Base-by-base conservation (phyloP, 805 yeast species). In the Suhomyces vadensis region DNA sequence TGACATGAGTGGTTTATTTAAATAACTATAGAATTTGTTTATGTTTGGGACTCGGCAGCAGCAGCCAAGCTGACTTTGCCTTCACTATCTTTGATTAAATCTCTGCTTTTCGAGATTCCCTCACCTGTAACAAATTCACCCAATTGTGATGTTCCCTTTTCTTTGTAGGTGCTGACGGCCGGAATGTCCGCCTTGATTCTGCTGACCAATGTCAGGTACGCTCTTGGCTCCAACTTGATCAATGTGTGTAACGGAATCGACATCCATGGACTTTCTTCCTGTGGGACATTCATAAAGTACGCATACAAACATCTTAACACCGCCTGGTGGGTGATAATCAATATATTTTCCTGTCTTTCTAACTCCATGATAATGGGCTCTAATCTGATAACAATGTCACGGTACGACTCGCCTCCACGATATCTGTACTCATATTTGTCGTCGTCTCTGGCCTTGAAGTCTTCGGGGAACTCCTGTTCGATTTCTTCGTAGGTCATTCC, bases 321-420 rank as follows among this genome's bases (percentile, higher is more conserved):
- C 0, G 98, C 98, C 67, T 94, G 99, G 64, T 94, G 99, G 3
- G 99, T 94, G 35, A 94, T 94, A 48, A 94, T 92, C 61, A 94
- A 74, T 40, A 94, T 90, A 63, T 94, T 91, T 57, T 94, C 98
- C 67, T 92, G 98, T 48, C 97, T 83, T 68, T 94, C 99, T 52
- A 94, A 76, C 65, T 94, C 99, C 99, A 94, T 94, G 49, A 94
- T 94, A 53, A 94, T 90, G 4, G 99, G 99, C 63, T 94, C 99
- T 44, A 94, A 74, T 45, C 99, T 75, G 35, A 91, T 85, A 36
- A 92, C 97, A 31, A 94, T 96, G 57, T 94, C 99, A 46, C 96
- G 79, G 65, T 94, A 94, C 4, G 95, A 86, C 67, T 94, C 99
- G 36, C 99, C 99, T 8, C 98, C 98, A 35, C 97, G 79, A 65